Evolutionary conservation across 1,139 yeast species (phyloP), one percentile per base, ranked within the genome.

Genomic region (Taphrina betulina): DNA sequence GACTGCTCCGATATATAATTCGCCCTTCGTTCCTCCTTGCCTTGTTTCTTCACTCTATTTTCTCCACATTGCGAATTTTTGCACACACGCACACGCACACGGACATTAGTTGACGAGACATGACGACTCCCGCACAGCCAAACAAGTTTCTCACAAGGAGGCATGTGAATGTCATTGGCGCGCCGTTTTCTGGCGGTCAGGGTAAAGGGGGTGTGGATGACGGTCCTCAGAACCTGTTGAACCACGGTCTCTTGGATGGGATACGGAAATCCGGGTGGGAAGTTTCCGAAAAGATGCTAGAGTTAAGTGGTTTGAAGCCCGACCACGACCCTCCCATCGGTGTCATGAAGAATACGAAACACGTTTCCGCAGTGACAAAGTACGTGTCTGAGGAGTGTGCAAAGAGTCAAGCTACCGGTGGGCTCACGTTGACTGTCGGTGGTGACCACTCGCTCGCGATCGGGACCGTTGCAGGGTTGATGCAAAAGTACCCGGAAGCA

Each of bases 371-470:
- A 48, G 83, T 94, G 60, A 80, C 89, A 63, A 69, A 80, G 66
- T 71, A 71, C 61, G 80, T 92, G 57, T 83, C 80, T 68, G 73
- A 82, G 37, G 72, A 86, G 2, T 89, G 85, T 56, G 72, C 74
- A 58, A 63, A 68, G 3, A 79, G 85, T 12, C 66, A 71, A 43
- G 65, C 70, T 20, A 66, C 69, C n/a, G 80, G 79, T 16, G 73
- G 78, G 40, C 75, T 92, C 60, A 94, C 96, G 2, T 72, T 92
- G 57, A 89, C 96, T 3, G 71, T 92, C 58, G 98, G 98, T 57
- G 98, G 98, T 57, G 98, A 92, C 72, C 98, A 92, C 70, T 88
- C 96, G 3, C 85, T 92, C 63, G 97, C 95, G 57, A 88, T 92
- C 66, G 96, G 95, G 51, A 89, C 97, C 5, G 83, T 90, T 36